Base-by-base conservation (phyloP, 208 protist genomes). In the Crithidia brevicula region DNA sequence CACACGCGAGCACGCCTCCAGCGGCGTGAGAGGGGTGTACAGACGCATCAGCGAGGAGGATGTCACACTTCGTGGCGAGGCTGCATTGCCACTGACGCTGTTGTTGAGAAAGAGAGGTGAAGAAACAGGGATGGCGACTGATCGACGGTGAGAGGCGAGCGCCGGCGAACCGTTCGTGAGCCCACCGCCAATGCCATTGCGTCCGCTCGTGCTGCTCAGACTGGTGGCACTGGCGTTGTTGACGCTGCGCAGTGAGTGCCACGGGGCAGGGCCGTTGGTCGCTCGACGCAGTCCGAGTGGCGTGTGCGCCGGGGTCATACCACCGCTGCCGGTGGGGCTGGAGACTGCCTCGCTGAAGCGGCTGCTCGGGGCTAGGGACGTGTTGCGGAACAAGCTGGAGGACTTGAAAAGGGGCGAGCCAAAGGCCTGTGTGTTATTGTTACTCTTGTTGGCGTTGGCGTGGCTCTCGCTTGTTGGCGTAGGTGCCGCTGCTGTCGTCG, bases 1-100 rank as follows among this genome's bases (percentile, higher is more conserved):
- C 45, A 70, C 50, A 18, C 66, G 51, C 34, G 69, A 74, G 38
- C 67, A 69, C 4, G 67, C 4, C 56, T 79, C 65, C n/a, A 72
- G 63, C 15, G 61, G 67, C 7, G 36, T 57, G 33, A 52, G 16
- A 1, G 33, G 58, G 1, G 58, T 63, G 28, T 18, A 63, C n/a
- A 52, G 58, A 30, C 58, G 58, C 58, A 63, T 27, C 43, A 33
- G 40, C n/a, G 58, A 63, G 0, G 60, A 42, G 9, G 60, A 53
- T 20, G 60, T 20, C 5, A 47, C 50, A 33, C 60, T 56, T 20
- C 47, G 43, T 16, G 58, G 58, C 8, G 47, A 43, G 25, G 31
- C 47, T 11, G 22, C 40, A 50, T 20, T 23, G 25, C 23, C 22
- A 4, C 30, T 18, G 16, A 16, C 22, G 34, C 15, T 23, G 23